phyloP scores from a whole-genome alignment of 169 alveolate species.

The Amoebophrya sp. region DNA sequence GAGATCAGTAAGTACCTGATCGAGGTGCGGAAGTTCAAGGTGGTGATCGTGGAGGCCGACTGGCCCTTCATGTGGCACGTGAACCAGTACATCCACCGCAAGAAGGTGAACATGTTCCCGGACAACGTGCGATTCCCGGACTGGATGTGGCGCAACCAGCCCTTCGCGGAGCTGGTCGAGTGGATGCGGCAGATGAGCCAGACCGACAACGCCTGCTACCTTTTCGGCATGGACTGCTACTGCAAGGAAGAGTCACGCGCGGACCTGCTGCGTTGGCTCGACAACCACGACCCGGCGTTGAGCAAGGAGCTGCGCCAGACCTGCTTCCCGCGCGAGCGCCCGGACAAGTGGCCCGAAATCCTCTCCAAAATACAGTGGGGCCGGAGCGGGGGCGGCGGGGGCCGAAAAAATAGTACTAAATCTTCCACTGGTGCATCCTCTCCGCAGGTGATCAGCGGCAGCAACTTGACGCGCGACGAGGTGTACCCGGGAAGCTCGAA shows the following conservation, averaged over 20 bases:
- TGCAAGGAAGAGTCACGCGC: background rate
- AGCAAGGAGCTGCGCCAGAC: slow-evolving; percentile 19
- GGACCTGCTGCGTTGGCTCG: background rate
- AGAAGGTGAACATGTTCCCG: slow-evolving; percentile 26
- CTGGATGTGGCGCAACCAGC: slow-evolving; percentile 28
- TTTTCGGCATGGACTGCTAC: slow-evolving; percentile 31
- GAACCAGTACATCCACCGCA: slow-evolving; percentile 21
- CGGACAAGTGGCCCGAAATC: slow-evolving; percentile 24
- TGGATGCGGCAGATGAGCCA: slow-evolving; percentile 25
- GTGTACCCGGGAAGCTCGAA: slow-evolving; percentile 23
- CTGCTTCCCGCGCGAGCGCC: slow-evolving; percentile 22
- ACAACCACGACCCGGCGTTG: slow-evolving; percentile 16
- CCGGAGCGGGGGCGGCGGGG: no score
- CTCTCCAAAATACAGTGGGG: slow-evolving; percentile 26
- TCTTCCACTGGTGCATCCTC: no score
- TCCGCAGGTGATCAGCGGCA: no score
- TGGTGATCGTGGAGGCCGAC: slow-evolving; percentile 19
- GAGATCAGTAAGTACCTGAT: background rate
- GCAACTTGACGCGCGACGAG: no score
- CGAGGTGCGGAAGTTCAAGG: slow-evolving; percentile 16
- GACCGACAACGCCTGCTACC: slow-evolving; percentile 20
- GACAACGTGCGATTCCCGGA: slow-evolving; percentile 18
- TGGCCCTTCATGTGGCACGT: slow-evolving; percentile 33
- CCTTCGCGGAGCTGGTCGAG: slow-evolving; percentile 24
- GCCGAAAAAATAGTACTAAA: no score